These are phyloP conservation scores for Diaporthe nobilis DNA, from an alignment of 2,329 filamentous ascomycete species.

Conservation along the genomic window DNA sequence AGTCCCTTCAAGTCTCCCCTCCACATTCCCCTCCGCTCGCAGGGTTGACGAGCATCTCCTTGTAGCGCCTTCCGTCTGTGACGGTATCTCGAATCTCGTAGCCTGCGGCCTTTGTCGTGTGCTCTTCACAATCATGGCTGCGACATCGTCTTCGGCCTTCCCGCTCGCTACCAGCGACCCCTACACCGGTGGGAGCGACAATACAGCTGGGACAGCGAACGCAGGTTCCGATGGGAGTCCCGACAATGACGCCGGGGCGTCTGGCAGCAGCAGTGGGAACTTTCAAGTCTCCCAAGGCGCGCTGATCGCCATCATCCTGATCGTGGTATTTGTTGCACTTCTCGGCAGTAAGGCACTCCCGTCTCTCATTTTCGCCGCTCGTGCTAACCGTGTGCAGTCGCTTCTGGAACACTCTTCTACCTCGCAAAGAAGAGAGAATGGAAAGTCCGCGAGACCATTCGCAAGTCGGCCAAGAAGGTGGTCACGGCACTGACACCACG, in stretches of 20 bases:
- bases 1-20: background rate
- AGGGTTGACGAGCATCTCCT: conserved; percentile 17
- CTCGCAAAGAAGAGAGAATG: conserved; percentile 88
- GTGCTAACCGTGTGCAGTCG: conserved; percentile 61
- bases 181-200: conserved; percentile 52
- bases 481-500: conserved; percentile 74
- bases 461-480: conserved; percentile 75
- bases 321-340: conserved; percentile 76
- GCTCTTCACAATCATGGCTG: conserved; percentile 54
- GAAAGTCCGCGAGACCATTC: conserved; percentile 80
- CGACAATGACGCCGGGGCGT: conserved; percentile 74
- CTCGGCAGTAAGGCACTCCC: conserved; percentile 72
- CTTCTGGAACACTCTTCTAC: conserved; percentile 79
- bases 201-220: conserved; percentile 49
- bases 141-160: conserved; percentile 54
- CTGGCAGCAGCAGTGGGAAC: conserved; percentile 68
- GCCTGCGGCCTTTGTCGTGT: background rate
- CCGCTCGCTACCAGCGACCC: conserved; percentile 60
- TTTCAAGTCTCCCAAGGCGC: conserved; percentile 77
- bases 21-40: background rate
- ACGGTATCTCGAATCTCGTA: background rate
- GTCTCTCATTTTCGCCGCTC: background rate
- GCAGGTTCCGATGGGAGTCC: conserved; percentile 48
- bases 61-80: conserved; percentile 6
- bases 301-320: conserved; percentile 80